Base-by-base conservation (phyloP, 495 filamentous ascomycete species). In the Trypethelium eluteriae region DNA sequence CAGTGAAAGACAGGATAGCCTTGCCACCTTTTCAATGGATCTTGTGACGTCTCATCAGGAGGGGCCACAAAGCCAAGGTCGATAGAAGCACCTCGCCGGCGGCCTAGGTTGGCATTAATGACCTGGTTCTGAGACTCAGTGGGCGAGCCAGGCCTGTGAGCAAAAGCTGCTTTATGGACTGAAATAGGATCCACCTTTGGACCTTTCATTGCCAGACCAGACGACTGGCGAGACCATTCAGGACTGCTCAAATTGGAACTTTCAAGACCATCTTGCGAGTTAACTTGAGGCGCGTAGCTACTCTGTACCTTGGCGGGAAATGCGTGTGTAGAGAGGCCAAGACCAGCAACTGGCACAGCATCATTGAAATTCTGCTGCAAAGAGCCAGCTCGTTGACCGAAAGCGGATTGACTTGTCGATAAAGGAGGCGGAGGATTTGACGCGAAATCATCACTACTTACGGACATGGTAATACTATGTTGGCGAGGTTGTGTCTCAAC, bases 1-100 rank as follows among this genome's bases (percentile, higher is more conserved):
- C 96, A 98, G 3, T 83, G 83, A 71, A 98, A 85, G 7, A 96
- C 84, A 0, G 94, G 95, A 16, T 83, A 82, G 7, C 94, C 94
- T 76, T 89, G 89, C 94, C 94, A 99, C 69, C 95, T 83, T 69
- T 92, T 81, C 3, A 98, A 79, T 16, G 85, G 84, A 76, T 99
- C 94, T 10, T 81, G 73, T 66, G 90, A 85, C 34, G 89, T 85
- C n/a, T 89, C 91, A 77, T 97, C 92, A 11, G 94, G 95, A 5
- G 79, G 66, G 14, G 53, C 53, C 3, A 79, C 74, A 67, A 76
- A 81, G 32, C 75, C 74, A 32, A 77, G 65, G 25, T 79, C 75
- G 2, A 71, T 71, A 2, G 78, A 78, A 61, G 76, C 72, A 25
- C 73, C 67, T 2, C 77, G 75, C 62, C 74, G 62, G 32, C 74